Base-by-base conservation (phyloP, 73 alveolate species). In the Paramecium tetraurelia region DNA sequence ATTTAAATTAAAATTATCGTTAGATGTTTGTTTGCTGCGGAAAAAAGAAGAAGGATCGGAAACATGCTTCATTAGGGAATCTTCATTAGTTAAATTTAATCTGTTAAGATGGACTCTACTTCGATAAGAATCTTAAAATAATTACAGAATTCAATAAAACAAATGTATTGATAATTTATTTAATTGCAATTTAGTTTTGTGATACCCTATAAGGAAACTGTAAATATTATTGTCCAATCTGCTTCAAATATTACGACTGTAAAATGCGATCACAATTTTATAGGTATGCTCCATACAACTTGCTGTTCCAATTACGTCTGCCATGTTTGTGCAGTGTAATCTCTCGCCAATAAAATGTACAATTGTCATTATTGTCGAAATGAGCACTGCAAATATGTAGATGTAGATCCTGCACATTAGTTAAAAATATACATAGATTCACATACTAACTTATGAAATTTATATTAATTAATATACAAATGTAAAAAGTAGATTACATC, bases 401-500 rank as follows among this genome's bases (percentile, higher is more conserved):
- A 72, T 72, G 86, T 72, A 16, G 86, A 72, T 40, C 86, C 86
- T 35, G 40, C 18, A 35, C 57, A 40, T 35, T 72, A 72, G 59
- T 33, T 72, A 72, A 72, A 72, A 40, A 38, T 72, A 72, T 72
- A 72, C 31, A 72, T 58, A 21, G 86, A 72, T 72, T 72, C 86
- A 35, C 86, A 72, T 72, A 72, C 86, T 20, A 72, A 72, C 12
- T 11, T 63, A 63, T 63, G 84, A 63, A 63, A 31, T 53, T 53
- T 53, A 53, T 53, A 18, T 53, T 53, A 53, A 53, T 63, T 31
- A 63, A 31, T 63, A 31, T 27, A 63, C 46, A 63, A 63, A 63
- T 63, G 84, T 38, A 80, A 48, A 80, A 80, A 44, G 90, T 89
- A 16, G 96, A 86, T 36, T 92, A 50, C 58, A 75, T 70, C 58